Base-by-base conservation (phyloP, 2,329 filamentous ascomycete species). In the Gaeumannomyces tritici region DNA sequence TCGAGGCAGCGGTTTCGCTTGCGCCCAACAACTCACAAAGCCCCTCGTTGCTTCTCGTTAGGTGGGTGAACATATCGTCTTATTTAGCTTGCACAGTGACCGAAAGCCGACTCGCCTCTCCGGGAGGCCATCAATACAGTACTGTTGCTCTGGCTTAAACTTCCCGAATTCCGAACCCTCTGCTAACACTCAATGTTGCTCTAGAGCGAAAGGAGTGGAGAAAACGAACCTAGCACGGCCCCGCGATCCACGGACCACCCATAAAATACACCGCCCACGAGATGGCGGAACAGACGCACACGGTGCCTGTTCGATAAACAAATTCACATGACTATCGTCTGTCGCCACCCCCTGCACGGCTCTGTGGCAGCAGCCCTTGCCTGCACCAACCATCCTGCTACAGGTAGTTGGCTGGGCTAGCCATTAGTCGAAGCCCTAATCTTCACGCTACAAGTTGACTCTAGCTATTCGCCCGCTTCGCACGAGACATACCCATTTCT, bases 181-280 rank as follows among this genome's bases (percentile, higher is more conserved):
- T 13, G 24, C 27, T 21, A 27, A 26, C 6, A 6, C 3, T 13
- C 55, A 27, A 57, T 67, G 67, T 13, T 68, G 62, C 33, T 70
- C 65, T 2, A 70, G 61, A 24, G 64, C 66, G 64, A 64, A 15
- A 70, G 62, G 8, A 69, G 56, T 33, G 70, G 61, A 11, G 69
- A 67, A 5, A 70, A 65, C 18, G 64, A 24, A 13, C 67, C 67
- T 3, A 70, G 67, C 4, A 70, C 67, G 26, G 69, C 28, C 21
- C 69, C 68, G 67, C 64, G 24, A 69, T 62, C 60, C 70, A 68
- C 15, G 70, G 63, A 9, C 69, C 68, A 2, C 67, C 67, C 68
- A 70, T 70, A 4, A 18, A 15, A 15, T 35, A 18, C 33, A 35
- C 33, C 4, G 13, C 13, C 13, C 33, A 35, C 33, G 12, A 35